Percentiles rank a stretch among this genome's conserved stretches.
phyloP scores from a whole-genome alignment of 306 rosid species.

The Myrica gale region DNA sequence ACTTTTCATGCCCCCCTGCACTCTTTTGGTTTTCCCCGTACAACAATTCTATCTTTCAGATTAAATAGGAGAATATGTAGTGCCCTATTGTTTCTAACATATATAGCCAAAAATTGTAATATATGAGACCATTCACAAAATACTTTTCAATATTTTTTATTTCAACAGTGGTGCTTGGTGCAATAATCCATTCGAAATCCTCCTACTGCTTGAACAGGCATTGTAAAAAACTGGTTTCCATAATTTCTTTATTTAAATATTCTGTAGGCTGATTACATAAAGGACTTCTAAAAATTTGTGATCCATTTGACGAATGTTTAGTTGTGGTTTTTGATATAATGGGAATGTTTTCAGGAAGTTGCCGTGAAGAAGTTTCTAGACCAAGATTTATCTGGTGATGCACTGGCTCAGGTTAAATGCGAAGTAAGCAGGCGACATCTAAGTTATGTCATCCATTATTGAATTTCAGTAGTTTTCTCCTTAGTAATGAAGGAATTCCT shows the following conservation, averaged over 20 bases:
- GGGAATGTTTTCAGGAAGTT: constrained; percentile 70
- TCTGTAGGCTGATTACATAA: constrained; percentile 8
- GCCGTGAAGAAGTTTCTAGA: constrained; percentile 97
- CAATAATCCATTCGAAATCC: constrained; percentile 18
- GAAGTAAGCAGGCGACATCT: constrained; percentile 63
- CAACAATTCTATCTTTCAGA: background rate
- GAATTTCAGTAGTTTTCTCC: background rate
- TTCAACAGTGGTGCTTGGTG: constrained; percentile 4
- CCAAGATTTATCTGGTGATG: constrained; percentile 96
- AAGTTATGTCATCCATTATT: background rate
- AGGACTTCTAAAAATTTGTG: constrained; percentile 9
- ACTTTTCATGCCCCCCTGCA: too few relatives aligned
- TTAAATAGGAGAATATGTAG: background rate
- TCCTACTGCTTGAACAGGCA: constrained; percentile 13
- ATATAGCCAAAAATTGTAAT: background rate
- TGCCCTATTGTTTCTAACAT: background rate
- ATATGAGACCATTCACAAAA: background rate
- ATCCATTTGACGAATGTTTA: constrained; percentile 7
- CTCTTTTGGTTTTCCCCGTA: background rate
- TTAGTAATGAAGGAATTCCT: constrained; percentile 5
- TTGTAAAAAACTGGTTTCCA: constrained; percentile 8
- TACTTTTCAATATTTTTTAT: background rate
- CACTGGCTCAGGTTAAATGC: constrained; percentile 81
- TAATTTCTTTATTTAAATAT: background rate
- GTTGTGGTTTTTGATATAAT: constrained; percentile 21